Evolutionary conservation across 1,284 basidiomycete species (phyloP).

Genomic region (Rhizoctonia solani): DNA sequence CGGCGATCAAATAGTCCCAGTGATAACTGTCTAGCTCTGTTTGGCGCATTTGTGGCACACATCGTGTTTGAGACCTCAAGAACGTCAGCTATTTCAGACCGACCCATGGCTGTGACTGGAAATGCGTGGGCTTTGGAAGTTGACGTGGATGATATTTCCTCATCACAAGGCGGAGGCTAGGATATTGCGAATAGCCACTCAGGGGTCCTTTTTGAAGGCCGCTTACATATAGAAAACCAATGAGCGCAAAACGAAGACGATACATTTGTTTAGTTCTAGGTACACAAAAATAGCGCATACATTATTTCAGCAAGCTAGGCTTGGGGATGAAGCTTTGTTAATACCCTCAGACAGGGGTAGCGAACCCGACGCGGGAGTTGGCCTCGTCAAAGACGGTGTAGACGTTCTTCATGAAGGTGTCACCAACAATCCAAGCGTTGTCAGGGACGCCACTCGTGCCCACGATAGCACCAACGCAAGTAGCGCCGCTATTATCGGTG

Average conservation of each 20-base stretch:
- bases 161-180: too few relatives aligned
- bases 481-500: constrained; percentile 16
- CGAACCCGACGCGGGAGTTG: constrained; percentile 36
- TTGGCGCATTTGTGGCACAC: background rate
- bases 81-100: background rate
- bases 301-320: background rate
- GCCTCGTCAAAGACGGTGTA: constrained; percentile 36
- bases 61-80: background rate
- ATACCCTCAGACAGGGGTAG: constrained; percentile 23
- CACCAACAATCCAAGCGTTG: constrained; percentile 37
- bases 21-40: background rate
- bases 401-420: constrained; percentile 38
- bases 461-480: constrained; percentile 37
- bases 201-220: too few relatives aligned
- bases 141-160: too few relatives aligned
- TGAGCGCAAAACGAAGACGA: too few relatives aligned
- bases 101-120: too few relatives aligned
- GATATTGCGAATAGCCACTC: too few relatives aligned
- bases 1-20: background rate
- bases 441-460: constrained; percentile 19
- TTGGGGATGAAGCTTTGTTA: background rate
- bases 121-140: too few relatives aligned
- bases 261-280: too few relatives aligned
- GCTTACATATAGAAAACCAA: too few relatives aligned
- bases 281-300: background rate